Percentiles rank a stretch among this genome's conserved stretches.
phyloP scores from a whole-genome alignment of 2,329 filamentous ascomycete species.

The Xylariaceae sp. region DNA sequence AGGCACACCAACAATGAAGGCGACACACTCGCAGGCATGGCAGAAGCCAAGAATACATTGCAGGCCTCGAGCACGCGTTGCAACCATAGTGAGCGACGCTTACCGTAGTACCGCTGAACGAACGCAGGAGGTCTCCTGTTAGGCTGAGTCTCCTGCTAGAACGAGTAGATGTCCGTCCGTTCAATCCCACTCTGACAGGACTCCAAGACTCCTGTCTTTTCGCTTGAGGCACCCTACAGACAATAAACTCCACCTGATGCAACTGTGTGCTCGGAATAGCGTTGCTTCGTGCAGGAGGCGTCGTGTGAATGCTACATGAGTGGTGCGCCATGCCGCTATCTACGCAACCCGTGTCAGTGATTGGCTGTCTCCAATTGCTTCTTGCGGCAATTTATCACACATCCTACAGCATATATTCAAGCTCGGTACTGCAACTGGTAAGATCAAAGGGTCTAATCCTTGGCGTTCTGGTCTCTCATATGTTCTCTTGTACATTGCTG shows the following conservation, averaged over 20 bases:
- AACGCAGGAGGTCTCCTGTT: conserved; percentile 10
- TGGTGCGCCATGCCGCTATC: conserved; percentile 21
- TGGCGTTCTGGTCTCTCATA: conserved; percentile 19
- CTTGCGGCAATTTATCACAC: conserved; percentile 21
- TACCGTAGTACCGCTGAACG: conserved; percentile 15
- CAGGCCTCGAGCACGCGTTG: too few species aligned
- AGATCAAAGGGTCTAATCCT: conserved; percentile 21
- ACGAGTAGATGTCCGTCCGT: conserved; percentile 12
- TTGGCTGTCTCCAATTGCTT: conserved; percentile 15
- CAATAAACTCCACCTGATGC: too few species aligned
- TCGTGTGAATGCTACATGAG: conserved; percentile 14
- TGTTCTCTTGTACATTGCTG: conserved; percentile 10
- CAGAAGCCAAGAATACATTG: too few species aligned
- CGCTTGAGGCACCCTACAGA: too few species aligned
- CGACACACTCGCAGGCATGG: too few species aligned
- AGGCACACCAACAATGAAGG: too few species aligned
- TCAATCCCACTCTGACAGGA: conserved; percentile 20
- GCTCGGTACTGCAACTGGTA: conserved; percentile 15
- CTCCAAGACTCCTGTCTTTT: neutral
- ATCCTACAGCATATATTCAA: conserved; percentile 1
- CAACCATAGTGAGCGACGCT: conserved; percentile 7
- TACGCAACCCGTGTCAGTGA: conserved; percentile 17
- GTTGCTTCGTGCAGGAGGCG: conserved; percentile 11
- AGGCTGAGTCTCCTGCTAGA: conserved; percentile 24
- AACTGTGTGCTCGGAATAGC: conserved; percentile 2